Base-by-base conservation (phyloP, 768 basidiomycete genomes). In the Agrocybe praecox region DNA sequence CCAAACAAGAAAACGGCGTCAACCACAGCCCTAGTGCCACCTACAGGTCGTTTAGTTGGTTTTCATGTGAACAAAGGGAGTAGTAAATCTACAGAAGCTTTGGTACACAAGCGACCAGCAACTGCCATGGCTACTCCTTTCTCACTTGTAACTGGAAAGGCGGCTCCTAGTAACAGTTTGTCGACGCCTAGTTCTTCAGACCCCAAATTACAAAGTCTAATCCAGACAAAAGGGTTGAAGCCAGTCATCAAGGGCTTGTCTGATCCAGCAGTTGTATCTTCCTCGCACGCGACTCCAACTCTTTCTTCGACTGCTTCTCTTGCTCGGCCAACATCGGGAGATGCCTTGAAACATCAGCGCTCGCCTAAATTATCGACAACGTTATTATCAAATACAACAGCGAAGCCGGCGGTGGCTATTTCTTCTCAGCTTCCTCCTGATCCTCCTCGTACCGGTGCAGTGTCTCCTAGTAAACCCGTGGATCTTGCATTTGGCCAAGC, bases 401-500 rank as follows among this genome's bases (percentile, higher is more conserved):
- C 53, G 46, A 58, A 49, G 33, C 21, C 59, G 4, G 43, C 48
- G 33, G 45, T 59, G 22, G 51, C 45, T 19, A 23, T 62, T 6
- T 51, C 59, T n/a, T 55, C 58, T 22, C 50, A 53, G 23, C 56
- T 52, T 44, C 22, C 66, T 11, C 46, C 62, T 29, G 63, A 65
- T 36, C 50, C 57, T 12, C 55, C 62, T 15, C 53, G 67, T 26
- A 58, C 64, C 9, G 53, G 64, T n/a, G 36, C 36, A n/a, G 36
- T 40, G 6, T 62, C 72, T 11, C 57, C 71, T 42, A 55, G 63
- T 43, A 69, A 69, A 60, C 63, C 68, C 36, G 73, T 74, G 1
- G 87, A 89, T 40, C 69, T 88, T 55, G 87, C 83, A 10, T 91
- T 92, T 72, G 90, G 90, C 14, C 87, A 92, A 70, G 89, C 90